Percentiles rank a stretch among this genome's conserved stretches.
Conservation (phyloP, 2,329 filamentous ascomycete species). For the Phaeoacremonium minimum region DNA sequence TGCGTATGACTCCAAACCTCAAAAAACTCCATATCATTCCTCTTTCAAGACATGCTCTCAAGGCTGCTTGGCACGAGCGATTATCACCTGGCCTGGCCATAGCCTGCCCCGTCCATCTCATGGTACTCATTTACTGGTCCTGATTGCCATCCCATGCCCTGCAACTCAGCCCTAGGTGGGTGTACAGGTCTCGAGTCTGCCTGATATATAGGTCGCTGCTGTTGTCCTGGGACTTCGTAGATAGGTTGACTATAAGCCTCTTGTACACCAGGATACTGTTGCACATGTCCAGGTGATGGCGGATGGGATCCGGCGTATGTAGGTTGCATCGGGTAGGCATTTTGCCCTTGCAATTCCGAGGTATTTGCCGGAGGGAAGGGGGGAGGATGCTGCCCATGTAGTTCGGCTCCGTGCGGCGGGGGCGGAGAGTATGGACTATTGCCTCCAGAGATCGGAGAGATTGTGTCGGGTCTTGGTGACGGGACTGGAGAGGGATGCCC, state of each 20-base stretch:
- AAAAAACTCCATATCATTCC: too few relatives aligned
- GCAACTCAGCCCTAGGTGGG: conserved; percentile 4
- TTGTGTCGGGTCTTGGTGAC: conserved; percentile 13
- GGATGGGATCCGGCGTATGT: conserved; percentile 13
- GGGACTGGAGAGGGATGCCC: too few relatives aligned
- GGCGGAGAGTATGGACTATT: conserved; percentile 14
- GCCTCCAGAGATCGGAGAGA: conserved; percentile 21
- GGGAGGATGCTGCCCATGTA: conserved; percentile 14
- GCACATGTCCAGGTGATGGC: too few relatives aligned
- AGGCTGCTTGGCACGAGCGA: too few relatives aligned
- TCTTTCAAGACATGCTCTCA: too few relatives aligned
- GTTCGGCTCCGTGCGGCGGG: conserved; percentile 15
- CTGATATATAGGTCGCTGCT: conserved; percentile 8
- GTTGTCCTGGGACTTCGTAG: conserved; percentile 10
- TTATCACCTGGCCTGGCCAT: conserved; percentile 1
- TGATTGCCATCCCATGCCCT: conserved; percentile 25
- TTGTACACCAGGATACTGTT: too few relatives aligned
- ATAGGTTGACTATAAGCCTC: conserved; percentile 13
- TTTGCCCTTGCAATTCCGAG: conserved; percentile 20
- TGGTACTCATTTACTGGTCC: conserved; percentile 29
- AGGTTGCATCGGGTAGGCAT: conserved; percentile 14
- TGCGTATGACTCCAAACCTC: too few relatives aligned
- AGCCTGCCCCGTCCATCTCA: conserved; percentile 15
- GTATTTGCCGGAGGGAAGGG: not conserved
- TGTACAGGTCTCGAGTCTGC: not conserved